Percentiles rank a stretch among this genome's conserved stretches.
These are phyloP conservation scores for Ilyonectria mors-panacis DNA, from an alignment of 2,329 filamentous ascomycete species.

Conservation along the genomic window DNA sequence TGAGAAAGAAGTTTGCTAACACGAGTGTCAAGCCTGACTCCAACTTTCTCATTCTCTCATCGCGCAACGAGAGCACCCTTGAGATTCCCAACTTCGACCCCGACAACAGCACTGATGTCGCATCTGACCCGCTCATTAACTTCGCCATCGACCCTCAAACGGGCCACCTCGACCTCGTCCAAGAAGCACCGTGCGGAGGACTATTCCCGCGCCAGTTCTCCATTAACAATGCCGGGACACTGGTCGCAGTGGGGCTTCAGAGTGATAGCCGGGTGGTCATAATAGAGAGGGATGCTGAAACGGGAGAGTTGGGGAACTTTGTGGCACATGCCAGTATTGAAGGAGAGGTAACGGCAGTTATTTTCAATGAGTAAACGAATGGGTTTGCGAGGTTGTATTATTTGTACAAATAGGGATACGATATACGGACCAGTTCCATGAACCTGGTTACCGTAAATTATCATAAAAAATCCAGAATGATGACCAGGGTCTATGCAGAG, in stretches of 20 bases:
- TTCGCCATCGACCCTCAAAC: slow-evolving; percentile 69
- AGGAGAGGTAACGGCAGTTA: slow-evolving; percentile 62
- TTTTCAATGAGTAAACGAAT: slow-evolving; percentile 61
- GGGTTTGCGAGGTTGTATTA: not conserved
- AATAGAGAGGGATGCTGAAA: slow-evolving; percentile 70
- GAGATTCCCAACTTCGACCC: slow-evolving; percentile 61
- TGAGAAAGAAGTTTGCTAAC: slow-evolving; percentile 13
- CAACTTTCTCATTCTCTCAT: slow-evolving; percentile 77
- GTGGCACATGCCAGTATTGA: slow-evolving; percentile 59
- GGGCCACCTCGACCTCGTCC: slow-evolving; percentile 69
- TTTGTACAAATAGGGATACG: not conserved
- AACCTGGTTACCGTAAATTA: too few relatives aligned
- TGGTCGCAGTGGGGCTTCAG: slow-evolving; percentile 78
- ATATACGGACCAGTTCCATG: too few relatives aligned
- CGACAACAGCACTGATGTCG: slow-evolving; percentile 59
- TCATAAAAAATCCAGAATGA: too few relatives aligned
- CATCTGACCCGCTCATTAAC: slow-evolving; percentile 76
- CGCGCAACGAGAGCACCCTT: slow-evolving; percentile 74
- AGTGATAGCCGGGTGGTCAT: slow-evolving; percentile 72
- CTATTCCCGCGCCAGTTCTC: slow-evolving; percentile 76
- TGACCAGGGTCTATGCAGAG: too few relatives aligned
- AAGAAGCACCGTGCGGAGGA: slow-evolving; percentile 76
- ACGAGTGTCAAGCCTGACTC: slow-evolving; percentile 64
- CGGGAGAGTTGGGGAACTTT: slow-evolving; percentile 69
- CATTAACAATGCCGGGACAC: slow-evolving; percentile 74